These are phyloP conservation scores for Secale cereale DNA, from an alignment of 176 grass and related monocot species.

Conservation along the genomic window DNA sequence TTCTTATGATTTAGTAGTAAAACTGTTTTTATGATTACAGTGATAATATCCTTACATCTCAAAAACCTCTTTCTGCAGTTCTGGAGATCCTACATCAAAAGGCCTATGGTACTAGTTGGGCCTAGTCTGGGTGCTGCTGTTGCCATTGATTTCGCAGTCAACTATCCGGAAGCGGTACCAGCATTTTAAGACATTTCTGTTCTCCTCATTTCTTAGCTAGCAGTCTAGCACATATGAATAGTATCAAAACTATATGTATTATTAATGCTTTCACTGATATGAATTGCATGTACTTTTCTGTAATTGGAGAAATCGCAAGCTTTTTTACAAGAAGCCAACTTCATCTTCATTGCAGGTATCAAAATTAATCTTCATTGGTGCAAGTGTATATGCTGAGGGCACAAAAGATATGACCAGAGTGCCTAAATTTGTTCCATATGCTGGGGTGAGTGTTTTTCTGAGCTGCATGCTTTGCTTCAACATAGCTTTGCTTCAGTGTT, in stretches of 20 bases:
- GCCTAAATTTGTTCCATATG: slow-evolving; percentile 77
- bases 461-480: not conserved
- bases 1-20: not conserved
- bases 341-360: slow-evolving; percentile 50
- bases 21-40: not conserved
- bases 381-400: slow-evolving; percentile 81
- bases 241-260: not conserved
- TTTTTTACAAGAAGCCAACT: slow-evolving; percentile 3
- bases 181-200: slow-evolving; percentile 18
- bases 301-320: not conserved
- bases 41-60: slow-evolving; percentile 18
- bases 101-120: slow-evolving; percentile 87
- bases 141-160: slow-evolving; percentile 85
- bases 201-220: slow-evolving; percentile 12
- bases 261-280: not conserved
- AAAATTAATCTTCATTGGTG: slow-evolving; percentile 81
- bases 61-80: slow-evolving; percentile 38
- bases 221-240: not conserved
- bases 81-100: slow-evolving; percentile 87
- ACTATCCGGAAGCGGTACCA: slow-evolving; percentile 73
- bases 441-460: slow-evolving; percentile 52
- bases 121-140: slow-evolving; percentile 91
- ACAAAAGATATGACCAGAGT: slow-evolving; percentile 67
- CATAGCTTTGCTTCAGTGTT: not conserved
- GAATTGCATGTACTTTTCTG: not conserved